Evolutionary conservation across 805 yeast genomes (phyloP).

Genomic region (Candida ulmi): DNA sequence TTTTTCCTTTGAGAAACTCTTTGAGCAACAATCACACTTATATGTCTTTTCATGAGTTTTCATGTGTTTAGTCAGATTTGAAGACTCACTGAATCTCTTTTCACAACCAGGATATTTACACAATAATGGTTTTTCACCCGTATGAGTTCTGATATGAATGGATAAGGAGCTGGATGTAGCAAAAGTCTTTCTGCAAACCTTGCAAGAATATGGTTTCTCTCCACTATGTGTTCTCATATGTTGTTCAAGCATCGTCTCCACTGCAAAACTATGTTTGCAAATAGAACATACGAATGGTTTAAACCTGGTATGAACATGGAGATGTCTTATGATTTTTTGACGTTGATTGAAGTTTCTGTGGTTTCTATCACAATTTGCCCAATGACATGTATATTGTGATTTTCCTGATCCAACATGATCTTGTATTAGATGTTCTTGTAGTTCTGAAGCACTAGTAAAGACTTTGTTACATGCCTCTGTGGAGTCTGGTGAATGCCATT

Average conservation of each 20-base stretch:
- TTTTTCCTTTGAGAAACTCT: slow-evolving; percentile 41
- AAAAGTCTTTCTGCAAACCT: slow-evolving; percentile 67
- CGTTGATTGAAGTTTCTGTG: slow-evolving; percentile 67
- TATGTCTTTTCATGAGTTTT: slow-evolving; percentile 59
- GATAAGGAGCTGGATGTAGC: slow-evolving; percentile 79
- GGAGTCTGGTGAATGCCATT: slow-evolving; percentile 12
- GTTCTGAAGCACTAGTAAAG: slow-evolving; percentile 50
- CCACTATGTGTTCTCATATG: slow-evolving; percentile 86
- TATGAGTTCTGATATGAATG: slow-evolving; percentile 80
- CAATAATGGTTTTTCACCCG: slow-evolving; percentile 81
- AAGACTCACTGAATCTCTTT: slow-evolving; percentile 81
- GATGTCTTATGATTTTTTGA: slow-evolving; percentile 80
- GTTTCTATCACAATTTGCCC: slow-evolving; percentile 72
- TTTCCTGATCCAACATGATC: slow-evolving; percentile 74
- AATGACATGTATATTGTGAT: slow-evolving; percentile 61
- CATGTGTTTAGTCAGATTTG: slow-evolving; percentile 85
- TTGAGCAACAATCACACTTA: slow-evolving; percentile 48
- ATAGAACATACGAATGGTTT: slow-evolving; percentile 69
- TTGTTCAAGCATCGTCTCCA: slow-evolving; percentile 70
- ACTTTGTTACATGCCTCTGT: slow-evolving; percentile 36
- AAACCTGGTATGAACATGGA: slow-evolving; percentile 82
- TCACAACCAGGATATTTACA: slow-evolving; percentile 81
- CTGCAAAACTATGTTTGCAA: slow-evolving; percentile 72
- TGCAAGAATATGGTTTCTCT: slow-evolving; percentile 79
- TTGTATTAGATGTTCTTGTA: slow-evolving; percentile 65